Evolutionary conservation across 2,329 filamentous ascomycete genomes (phyloP), one percentile per base, ranked within the genome.

Genomic region (Arthrobotrys sinensis): DNA sequence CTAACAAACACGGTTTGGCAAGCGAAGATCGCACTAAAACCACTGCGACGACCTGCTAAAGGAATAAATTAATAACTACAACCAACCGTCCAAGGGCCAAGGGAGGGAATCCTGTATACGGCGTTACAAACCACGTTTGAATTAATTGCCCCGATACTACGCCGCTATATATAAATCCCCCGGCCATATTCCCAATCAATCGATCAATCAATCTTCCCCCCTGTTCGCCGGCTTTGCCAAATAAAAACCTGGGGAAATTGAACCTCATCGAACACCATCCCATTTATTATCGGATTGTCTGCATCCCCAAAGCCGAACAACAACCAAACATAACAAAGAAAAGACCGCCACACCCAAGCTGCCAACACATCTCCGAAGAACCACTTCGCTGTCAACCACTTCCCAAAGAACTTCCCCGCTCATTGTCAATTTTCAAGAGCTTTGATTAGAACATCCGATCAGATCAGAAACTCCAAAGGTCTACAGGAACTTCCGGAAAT

Each of bases 1-100:
- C 65, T 46, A 68, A 53, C 50, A 68, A 45, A 48, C 48, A 34
- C 65, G 50, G 50, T 50, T 57, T 55, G 50, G 50, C 65, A 57
- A 57, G 60, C 60, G 55, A 43, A 55, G 19, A 60, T 60, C 34
- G 24, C 55, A 60, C 50, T 53, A 53, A 53, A 34, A 8, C 50
- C 48, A 34, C 40, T 45, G 40, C n/a, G 21, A 52, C 48, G 14
- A 32, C 50, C 52, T 57, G 32, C 52, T n/a, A 57, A 57, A 57
- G 52, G 52, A 57, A 38, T 57, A 57, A 38, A 38, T 40, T 24
- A 14, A 57, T 24, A 57, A 57, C 50, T 34, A 21, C 52, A 40
- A n/a, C 34, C 52, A 38, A 40, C 34, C 32, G 28, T 34, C 24
- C 48, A 53, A 55, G 52, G 32, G 32, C 32, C 52, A 55, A 38